phyloP scores from a whole-genome alignment of 768 basidiomycete species.

The Mycena amicta region DNA sequence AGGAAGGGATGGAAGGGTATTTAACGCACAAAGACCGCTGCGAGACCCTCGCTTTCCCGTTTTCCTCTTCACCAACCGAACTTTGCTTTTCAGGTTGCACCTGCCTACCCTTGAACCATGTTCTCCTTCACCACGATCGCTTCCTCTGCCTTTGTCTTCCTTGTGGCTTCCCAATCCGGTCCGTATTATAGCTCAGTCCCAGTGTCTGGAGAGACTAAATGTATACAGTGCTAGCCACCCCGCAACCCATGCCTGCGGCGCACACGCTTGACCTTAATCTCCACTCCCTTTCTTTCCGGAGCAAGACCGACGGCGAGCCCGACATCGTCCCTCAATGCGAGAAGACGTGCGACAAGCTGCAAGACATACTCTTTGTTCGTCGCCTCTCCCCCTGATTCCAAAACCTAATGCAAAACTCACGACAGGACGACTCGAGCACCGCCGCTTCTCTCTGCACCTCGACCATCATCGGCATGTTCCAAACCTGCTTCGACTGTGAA shows the following conservation, averaged over 20 bases:
- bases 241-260: neutral
- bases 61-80: neutral
- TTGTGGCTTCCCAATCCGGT: neutral
- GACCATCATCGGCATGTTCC: conserved; percentile 8
- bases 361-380: conserved; percentile 2
- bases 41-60: no score
- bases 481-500: conserved; percentile 16
- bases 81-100: no score
- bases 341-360: conserved; percentile 1
- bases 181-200: neutral
- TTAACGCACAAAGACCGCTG: no score
- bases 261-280: neutral
- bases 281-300: neutral
- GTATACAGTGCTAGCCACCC: neutral
- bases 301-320: neutral
- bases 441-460: neutral
- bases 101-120: neutral
- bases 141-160: neutral
- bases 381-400: neutral
- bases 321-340: conserved; percentile 2
- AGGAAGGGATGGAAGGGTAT: no score
- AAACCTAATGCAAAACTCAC: neutral
- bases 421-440: conserved; percentile 2
- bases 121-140: neutral
- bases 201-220: neutral